Percentiles rank a stretch among this genome's conserved stretches.
These are phyloP conservation scores for Phytomonas sp. DNA, from an alignment of 208 protist species.

Conservation along the genomic window DNA sequence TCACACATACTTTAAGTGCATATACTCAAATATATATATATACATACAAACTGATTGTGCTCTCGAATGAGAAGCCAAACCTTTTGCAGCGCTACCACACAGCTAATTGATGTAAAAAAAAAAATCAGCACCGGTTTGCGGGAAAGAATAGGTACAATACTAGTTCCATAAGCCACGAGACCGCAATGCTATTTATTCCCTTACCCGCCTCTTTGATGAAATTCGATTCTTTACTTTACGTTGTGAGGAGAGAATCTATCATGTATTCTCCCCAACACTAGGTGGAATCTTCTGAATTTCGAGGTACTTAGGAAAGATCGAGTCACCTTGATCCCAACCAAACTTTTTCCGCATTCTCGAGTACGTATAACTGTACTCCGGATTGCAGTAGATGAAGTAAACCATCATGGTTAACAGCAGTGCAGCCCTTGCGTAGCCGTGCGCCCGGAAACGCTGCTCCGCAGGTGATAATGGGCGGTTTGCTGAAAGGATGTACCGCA, in stretches of 20 bases:
- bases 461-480: conserved; percentile 23
- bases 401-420: conserved; percentile 24
- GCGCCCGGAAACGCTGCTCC: conserved; percentile 48
- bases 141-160: background rate
- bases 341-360: conserved; percentile 31
- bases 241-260: background rate
- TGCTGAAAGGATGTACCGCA: conserved; percentile 53
- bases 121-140: background rate
- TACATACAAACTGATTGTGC: background rate
- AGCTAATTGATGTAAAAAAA: background rate
- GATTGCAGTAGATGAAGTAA: conserved; percentile 88
- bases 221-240: background rate
- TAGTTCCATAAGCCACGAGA: background rate
- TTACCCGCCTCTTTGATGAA: background rate
- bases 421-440: conserved; percentile 36
- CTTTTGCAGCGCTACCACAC: background rate
- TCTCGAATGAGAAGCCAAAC: background rate
- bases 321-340: conserved; percentile 27
- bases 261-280: background rate
- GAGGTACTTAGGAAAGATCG: conserved; percentile 60
- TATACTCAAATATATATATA: conserved; percentile 19
- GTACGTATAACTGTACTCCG: conserved; percentile 68
- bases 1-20: conserved; percentile 17
- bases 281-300: conserved; percentile 15
- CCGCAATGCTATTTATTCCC: background rate